These are phyloP conservation scores for Podospora bellae-mahoneyi DNA, from an alignment of 495 filamentous ascomycete species.

Conservation along the genomic window DNA sequence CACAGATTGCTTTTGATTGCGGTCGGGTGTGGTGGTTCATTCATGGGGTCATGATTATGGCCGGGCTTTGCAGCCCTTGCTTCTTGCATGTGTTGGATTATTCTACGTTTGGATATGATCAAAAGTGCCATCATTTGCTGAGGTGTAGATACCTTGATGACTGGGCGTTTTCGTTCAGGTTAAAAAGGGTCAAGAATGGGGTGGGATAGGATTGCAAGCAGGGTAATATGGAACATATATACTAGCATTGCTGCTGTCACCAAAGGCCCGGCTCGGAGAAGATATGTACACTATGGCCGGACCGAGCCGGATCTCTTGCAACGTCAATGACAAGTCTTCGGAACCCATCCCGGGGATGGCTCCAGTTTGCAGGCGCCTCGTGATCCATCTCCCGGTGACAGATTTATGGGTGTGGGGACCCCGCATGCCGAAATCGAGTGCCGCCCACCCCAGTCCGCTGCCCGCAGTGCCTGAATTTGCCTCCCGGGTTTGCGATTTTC, in stretches of 20 bases:
- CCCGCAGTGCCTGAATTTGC: constrained; percentile 9
- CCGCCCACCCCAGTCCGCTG: constrained; percentile 25
- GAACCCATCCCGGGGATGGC: background rate
- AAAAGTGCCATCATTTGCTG: background rate
- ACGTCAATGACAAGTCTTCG: background rate
- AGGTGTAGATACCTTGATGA: background rate
- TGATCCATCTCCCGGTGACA: background rate
- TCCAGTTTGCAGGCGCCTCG: background rate
- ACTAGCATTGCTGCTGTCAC: background rate
- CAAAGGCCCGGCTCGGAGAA: too few relatives aligned
- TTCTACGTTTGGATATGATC: background rate
- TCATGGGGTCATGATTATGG: background rate
- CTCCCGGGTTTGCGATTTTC: background rate
- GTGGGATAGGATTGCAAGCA: background rate
- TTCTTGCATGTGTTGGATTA: background rate
- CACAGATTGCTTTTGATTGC: background rate
- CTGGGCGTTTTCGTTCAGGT: background rate
- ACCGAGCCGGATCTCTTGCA: background rate
- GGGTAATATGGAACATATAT: background rate
- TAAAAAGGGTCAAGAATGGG: background rate
- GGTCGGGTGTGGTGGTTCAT: background rate
- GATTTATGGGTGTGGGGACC: constrained; percentile 12
- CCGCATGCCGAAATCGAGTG: constrained; percentile 29
- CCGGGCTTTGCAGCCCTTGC: background rate
- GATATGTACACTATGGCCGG: background rate